Evolutionary conservation across 768 basidiomycete species (phyloP), one percentile per base, ranked within the genome.

Genomic region (Suillus bovinus): DNA sequence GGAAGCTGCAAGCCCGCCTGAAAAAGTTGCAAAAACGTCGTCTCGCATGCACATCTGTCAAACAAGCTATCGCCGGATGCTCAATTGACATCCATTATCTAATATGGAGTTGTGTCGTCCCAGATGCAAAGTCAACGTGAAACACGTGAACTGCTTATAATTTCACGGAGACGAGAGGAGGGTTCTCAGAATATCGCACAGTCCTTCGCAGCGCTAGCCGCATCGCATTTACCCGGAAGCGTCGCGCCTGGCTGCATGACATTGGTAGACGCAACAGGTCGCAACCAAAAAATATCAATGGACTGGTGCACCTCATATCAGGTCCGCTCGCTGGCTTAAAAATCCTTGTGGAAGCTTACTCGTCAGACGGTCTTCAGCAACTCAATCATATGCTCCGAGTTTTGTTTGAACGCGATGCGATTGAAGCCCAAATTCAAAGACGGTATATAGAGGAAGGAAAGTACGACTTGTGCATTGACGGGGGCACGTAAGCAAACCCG

Each of bases 231-330:
- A 17, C 5, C 16, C 17, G 16, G 4, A 41, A 41, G 17, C 16
- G 5, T 41, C 39, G 39, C 39, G 16, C n/a, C n/a, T n/a, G 41
- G 41, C 14, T 36, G 41, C 5, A n/a, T 57, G 36, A 57, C 29
- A 4, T 10, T 57, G 10, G n/a, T 57, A n/a, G 55, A 57, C n/a
- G 34, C 55, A 39, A 57, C 55, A 39, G 55, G 41, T 4, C 20
- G 66, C 14, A 47, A 67, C 27, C 70, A 71, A 36, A 64, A 67
- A 36, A 71, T 71, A 64, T 41, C 57, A n/a, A 58, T 71, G 67
- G 64, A 73, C 22, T 71, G 61, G 52, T 71, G 70, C 46, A 44
- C 64, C 8, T 71, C 70, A 44, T 73, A 65, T 3, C 64, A 71
- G 67, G 71, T 69, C 53, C 7, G 39, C 29, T 38, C 14, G 14